A percentile compares a stretch with the other conserved stretches of the same genome.
phyloP scores from a whole-genome alignment of 148 eudicot species.

The Amaranthus cruentus region DNA sequence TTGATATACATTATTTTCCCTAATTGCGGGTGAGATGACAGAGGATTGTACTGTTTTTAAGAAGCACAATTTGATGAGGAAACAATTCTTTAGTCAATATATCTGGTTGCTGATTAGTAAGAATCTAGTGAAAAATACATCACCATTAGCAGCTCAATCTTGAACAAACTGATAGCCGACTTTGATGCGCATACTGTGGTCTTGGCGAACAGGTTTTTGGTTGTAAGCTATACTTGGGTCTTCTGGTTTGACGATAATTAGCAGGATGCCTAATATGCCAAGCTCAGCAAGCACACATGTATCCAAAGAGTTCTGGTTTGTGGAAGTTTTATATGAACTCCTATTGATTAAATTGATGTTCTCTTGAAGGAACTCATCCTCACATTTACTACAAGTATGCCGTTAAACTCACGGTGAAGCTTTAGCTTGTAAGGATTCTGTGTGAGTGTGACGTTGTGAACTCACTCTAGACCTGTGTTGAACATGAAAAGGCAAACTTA shows the following conservation, averaged over 20 bases:
- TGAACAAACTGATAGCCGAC: no score
- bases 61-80: neutral
- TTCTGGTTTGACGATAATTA: no score
- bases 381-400: neutral
- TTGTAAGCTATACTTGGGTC: no score
- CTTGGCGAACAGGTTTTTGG: no score
- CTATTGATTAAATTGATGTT: no score
- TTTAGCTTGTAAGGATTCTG: neutral
- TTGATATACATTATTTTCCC: neutral
- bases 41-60: neutral
- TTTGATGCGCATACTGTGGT: no score
- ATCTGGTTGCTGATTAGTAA: neutral
- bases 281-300: no score
- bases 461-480: neutral
- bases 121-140: neutral
- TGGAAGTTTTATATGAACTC: no score
- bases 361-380: neutral
- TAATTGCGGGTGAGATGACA: neutral
- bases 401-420: neutral
- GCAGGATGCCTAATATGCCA: no score
- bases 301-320: no score
- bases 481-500: neutral
- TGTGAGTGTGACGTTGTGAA: neutral
- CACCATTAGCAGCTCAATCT: neutral
- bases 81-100: neutral